Evolutionary conservation across 768 basidiomycete species (phyloP), one percentile per base, ranked within the genome.

Genomic region (Serendipita sp.): DNA sequence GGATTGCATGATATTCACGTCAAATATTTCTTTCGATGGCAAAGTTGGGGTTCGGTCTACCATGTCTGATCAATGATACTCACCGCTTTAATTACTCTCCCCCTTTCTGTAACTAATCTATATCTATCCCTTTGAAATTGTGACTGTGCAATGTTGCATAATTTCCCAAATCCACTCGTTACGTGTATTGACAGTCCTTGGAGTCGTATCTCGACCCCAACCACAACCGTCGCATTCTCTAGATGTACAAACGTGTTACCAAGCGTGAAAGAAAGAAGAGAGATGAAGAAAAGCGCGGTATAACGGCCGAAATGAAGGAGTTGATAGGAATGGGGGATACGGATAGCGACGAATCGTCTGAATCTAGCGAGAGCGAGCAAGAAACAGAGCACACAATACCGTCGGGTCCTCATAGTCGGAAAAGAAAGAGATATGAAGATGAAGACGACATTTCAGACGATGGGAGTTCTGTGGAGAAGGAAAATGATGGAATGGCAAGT

Each of bases 211-310:
- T 23, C 23, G 1, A 23, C 23, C 23, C 23, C 23, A 1, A 23
- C 23, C 23, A 23, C 23, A 23, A 23, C 23, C 23, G 23, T 41
- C 2, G 38, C 5, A 8, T 35, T 36, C 28, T 32, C 4, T 56
- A 8, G 35, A 90, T 90, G 88, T 89, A 88, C 78, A 90, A 91
- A 74, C 82, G 89, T 66, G 78, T 88, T 4, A 84, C 84, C 68
- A 89, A 84, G 71, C 80, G 84, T 52, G 79, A 78, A 30, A 78
- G 78, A 69, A 84, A 79, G 69, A 79, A 77, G 66, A 78, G 84
- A 69, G 77, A 84, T 68, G 85, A 86, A 67, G 84, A 85, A 71
- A 80, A 82, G 62, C 78, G 85, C 41, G 85, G 82, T 0, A 68
- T 86, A 3, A 82, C 86, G 65, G 80, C 79, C 38, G 84, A 84